A percentile compares a stretch with the other conserved stretches of the same genome.
phyloP scores from a whole-genome alignment of 805 yeast genomes.

The Metschnikowia drakensbergensis region DNA sequence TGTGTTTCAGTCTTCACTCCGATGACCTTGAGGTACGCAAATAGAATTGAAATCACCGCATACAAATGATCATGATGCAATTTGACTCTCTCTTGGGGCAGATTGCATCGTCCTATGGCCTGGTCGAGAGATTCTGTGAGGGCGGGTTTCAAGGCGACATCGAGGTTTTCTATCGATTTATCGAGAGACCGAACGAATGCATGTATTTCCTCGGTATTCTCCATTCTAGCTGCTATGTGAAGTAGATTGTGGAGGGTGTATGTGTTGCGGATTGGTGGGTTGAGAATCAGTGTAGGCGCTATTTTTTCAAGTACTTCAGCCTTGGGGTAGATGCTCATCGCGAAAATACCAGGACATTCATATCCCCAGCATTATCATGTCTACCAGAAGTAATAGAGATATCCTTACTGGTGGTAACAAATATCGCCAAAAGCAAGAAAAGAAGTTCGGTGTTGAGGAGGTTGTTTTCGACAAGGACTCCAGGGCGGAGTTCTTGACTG shows the following conservation, averaged over 20 bases:
- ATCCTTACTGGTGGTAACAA: conserved; percentile 83
- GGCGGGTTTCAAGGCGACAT: conserved; percentile 33
- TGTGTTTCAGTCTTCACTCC: conserved; percentile 58
- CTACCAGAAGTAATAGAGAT: conserved; percentile 63
- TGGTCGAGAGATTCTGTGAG: conserved; percentile 41
- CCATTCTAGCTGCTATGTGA: conserved; percentile 33
- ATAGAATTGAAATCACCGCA: conserved; percentile 52
- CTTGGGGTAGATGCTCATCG: conserved; percentile 16
- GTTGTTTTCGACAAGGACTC: conserved; percentile 78
- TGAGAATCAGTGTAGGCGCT: neutral
- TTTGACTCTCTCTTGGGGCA: conserved; percentile 24
- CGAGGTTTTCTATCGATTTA: conserved; percentile 33
- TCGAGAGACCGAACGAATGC: conserved; percentile 38
- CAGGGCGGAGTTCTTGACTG: conserved; percentile 84
- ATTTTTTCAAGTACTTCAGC: neutral
- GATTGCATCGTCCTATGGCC: conserved; percentile 20
- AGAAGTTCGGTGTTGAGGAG: conserved; percentile 58
- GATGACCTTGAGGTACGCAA: conserved; percentile 53
- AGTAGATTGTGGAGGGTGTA: neutral
- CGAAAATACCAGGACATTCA: conserved; percentile 7
- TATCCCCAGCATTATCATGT: conserved; percentile 13
- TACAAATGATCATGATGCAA: conserved; percentile 45
- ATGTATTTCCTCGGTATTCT: conserved; percentile 40
- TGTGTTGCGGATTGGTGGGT: neutral
- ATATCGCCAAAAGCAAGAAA: conserved; percentile 60